These are phyloP conservation scores for Penicillium sp. DNA, from an alignment of 2,329 filamentous ascomycete genomes.

Conservation along the genomic window DNA sequence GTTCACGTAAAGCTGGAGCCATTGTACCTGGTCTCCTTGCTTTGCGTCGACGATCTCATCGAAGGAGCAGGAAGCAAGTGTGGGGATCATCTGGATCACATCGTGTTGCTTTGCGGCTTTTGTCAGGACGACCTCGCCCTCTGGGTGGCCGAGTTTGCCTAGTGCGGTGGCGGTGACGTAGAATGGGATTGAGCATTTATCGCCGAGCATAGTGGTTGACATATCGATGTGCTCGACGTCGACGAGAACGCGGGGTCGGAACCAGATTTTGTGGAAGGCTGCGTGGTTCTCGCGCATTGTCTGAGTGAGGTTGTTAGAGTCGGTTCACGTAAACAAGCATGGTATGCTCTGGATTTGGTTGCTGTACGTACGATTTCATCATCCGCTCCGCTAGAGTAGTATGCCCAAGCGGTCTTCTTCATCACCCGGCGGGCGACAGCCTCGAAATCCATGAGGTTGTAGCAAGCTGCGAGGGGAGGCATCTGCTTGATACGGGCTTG, in stretches of 20 bases:
- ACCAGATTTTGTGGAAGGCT: conserved; percentile 97
- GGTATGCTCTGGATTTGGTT: no score
- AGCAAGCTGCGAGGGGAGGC: conserved; percentile 82
- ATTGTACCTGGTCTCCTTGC: conserved; percentile 80
- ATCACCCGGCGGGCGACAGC: conserved; percentile 84
- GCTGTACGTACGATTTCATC: conserved; percentile 70
- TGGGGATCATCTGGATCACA: conserved; percentile 98
- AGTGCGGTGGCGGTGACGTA: conserved; percentile 96
- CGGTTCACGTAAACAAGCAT: conserved; percentile 5
- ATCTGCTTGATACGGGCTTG: conserved; percentile 72
- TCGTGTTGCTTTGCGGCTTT: conserved; percentile 80
- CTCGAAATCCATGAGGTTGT: conserved; percentile 95
- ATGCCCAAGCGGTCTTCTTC: conserved; percentile 97
- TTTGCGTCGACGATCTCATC: conserved; percentile 93
- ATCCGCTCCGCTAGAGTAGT: conserved; percentile 92
- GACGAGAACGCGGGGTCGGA: conserved; percentile 83
- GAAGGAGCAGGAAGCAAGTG: conserved; percentile 92
- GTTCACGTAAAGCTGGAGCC: conserved; percentile 97
- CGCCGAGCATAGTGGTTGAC: conserved; percentile 90
- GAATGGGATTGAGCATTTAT: conserved; percentile 80
- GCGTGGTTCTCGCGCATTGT: conserved; percentile 94
- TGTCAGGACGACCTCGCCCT: conserved; percentile 91
- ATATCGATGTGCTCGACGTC: conserved; percentile 87
- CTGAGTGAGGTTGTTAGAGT: conserved; percentile 45
- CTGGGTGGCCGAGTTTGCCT: conserved; percentile 89